Evolutionary conservation across 331 rosid genomes (phyloP), one percentile per base, ranked within the genome.

Genomic region (Acacia concinna): DNA sequence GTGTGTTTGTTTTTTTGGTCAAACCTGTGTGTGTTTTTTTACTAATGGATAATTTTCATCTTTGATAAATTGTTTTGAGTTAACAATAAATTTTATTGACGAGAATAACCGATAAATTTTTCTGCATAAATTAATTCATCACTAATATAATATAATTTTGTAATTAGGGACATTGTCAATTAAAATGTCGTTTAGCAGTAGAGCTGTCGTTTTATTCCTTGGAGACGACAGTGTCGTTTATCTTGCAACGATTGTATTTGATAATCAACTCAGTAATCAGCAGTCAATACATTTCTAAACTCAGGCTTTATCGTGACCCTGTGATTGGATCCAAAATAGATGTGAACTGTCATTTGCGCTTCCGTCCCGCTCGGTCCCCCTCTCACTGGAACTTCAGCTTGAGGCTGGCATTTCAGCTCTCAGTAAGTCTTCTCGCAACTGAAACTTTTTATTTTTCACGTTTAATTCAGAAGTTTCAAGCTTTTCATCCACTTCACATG

Each of bases 401-500:
- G 11, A 44, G 51, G 46, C 62, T 47, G 13, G 66, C 31, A n/a
- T 23, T 63, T 65, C 52, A 65, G 25, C 46, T 54, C 63, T 20
- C 51, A 6, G 62, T 51, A 38, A 67, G 71, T 81, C 79, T 54
- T 75, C 79, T 31, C 59, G 27, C 40, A 25, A 49, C 66, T 47
- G 47, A 47, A 27, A 49, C 49, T 23, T 44, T 7, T 5, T 13
- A 52, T 27, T 25, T 76, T 77, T 65, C 65, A 35, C 51, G 27
- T 47, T 37, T 52, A 23, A 15, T 77, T 21, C 65, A 59, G 32
- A 68, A 74, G 59, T 56, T 77, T 83, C 81, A 44, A 62, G 32
- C 34, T 86, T 54, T 6, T 57, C 81, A 68, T 68, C 60, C 69
- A 44, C 32, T 78, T 83, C 76, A 38, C 59, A 8, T 81, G 52